Evolutionary conservation across 2,329 filamentous ascomycete genomes (phyloP), one percentile per base, ranked within the genome.

Genomic region (Cladophialophora psammophila): DNA sequence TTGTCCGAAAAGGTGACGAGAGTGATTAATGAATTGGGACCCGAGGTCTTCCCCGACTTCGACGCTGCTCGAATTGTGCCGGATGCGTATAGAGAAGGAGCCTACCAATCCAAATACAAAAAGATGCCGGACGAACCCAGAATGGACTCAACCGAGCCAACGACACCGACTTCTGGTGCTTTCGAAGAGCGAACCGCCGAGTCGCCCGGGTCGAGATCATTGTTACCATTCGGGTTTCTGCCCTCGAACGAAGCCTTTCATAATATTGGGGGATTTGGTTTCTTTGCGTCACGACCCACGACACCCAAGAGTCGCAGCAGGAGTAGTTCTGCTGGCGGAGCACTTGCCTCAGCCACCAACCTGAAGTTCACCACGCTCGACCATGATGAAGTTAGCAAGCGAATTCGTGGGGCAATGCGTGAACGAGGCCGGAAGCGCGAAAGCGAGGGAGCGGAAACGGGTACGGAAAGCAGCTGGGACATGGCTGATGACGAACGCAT

Each of bases 1-100:
- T 86, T 99, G 55, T 92, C 92, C 65, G 84, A 87, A 9, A 87
- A 95, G 75, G 93, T 99, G 45, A 97, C 94, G 1, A 88, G 95
- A 2, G 85, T 96, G 55, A 97, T 99, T 84, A 98, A 99, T 79
- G 93, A 91, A 18, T 88, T 99, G 12, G 95, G 95, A 0, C 95
- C 95, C 0, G 94, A 98, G 76, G 90, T 99, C 82, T 99, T 96
- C 81, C 90, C 93, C n/a, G 95, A 99, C 81, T 99, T 97, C 76
- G 92, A 95, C 74, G 86, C 89, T 69, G 86, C 87, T 12, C 87
- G 92, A 38, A 86, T 95, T 64, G 82, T 94, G 55, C 79, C 81
- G 3, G 83, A 84, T 74, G 82, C 83, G 3, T 83, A 84, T 76
- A 79, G 78, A 40, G 76, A 76, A 65, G 75, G 74, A 64, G 69